A percentile compares a stretch with the other conserved stretches of the same genome.
phyloP scores from a whole-genome alignment of 192 early-diverging fungal genomes.

The Podila verticillata region DNA sequence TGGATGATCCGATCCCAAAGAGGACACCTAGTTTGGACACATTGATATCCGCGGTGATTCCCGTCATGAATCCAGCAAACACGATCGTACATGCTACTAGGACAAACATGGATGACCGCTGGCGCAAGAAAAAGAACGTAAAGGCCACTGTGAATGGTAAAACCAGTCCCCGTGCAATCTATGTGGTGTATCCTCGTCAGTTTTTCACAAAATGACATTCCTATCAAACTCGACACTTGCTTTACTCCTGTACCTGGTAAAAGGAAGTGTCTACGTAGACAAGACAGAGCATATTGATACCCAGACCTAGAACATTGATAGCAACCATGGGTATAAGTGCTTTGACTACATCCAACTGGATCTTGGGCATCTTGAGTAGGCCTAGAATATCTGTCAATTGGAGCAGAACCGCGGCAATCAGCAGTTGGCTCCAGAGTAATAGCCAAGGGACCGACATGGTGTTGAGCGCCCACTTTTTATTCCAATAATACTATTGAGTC shows the following conservation, averaged over 20 bases:
- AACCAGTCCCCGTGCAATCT: slow-evolving; percentile 65
- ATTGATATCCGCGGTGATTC: slow-evolving; percentile 50
- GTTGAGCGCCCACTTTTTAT: slow-evolving; percentile 60
- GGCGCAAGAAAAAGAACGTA: slow-evolving; percentile 45
- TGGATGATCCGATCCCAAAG: slow-evolving; percentile 58
- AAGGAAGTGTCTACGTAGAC: slow-evolving; percentile 67
- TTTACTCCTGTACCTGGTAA: slow-evolving; percentile 55
- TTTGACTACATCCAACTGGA: slow-evolving; percentile 29
- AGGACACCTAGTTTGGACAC: slow-evolving; percentile 50
- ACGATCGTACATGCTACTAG: slow-evolving; percentile 56
- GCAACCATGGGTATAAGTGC: slow-evolving; percentile 52
- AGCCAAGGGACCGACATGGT: slow-evolving; percentile 56
- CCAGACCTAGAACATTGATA: slow-evolving; percentile 66
- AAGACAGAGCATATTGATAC: slow-evolving; percentile 66
- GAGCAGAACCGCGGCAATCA: slow-evolving; percentile 60
- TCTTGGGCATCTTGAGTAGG: slow-evolving; percentile 47
- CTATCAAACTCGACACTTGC: too few species aligned
- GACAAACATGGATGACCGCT: slow-evolving; percentile 44
- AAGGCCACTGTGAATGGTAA: slow-evolving; percentile 65
- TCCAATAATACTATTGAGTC: too few species aligned
- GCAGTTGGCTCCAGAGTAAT: slow-evolving; percentile 63
- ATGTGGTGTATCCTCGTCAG: too few species aligned
- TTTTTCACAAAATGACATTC: not conserved
- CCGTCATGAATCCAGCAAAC: slow-evolving; percentile 61
- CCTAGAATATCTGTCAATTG: slow-evolving; percentile 25